A percentile compares a stretch with the other conserved stretches of the same genome.
phyloP scores from a whole-genome alignment of 768 basidiomycete species.

The Mrakia gelida region DNA sequence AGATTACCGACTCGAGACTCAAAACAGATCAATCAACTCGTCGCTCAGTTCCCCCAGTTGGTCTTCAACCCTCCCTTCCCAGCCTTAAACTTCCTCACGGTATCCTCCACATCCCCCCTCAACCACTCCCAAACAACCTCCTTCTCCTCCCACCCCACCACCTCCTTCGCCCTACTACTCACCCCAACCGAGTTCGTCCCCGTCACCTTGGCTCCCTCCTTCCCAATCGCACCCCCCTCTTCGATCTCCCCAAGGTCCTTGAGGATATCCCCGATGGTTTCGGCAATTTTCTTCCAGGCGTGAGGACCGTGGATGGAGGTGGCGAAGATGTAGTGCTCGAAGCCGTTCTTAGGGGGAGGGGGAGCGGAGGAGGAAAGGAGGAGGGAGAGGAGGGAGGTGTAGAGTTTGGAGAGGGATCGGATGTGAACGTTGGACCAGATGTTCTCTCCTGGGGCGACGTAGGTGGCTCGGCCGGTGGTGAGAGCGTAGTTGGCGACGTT shows the following conservation, averaged over 20 bases:
- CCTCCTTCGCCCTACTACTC: background rate
- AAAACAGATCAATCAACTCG: no score
- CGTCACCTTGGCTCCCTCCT: background rate
- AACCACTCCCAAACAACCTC: slow-evolving; percentile 11
- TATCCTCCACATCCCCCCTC: background rate
- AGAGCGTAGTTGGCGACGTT: slow-evolving; percentile 16
- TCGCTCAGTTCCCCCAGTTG: background rate
- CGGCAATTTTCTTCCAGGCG: slow-evolving; percentile 20
- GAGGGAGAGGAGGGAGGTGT: slow-evolving; percentile 18
- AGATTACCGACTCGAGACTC: no score
- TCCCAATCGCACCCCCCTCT: slow-evolving; percentile 15
- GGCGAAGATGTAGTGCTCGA: slow-evolving; percentile 28
- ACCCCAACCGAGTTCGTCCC: background rate
- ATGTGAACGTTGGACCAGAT: slow-evolving; percentile 26
- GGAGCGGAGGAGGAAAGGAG: slow-evolving; percentile 22
- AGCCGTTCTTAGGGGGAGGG: slow-evolving; percentile 18
- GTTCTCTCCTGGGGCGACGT: slow-evolving; percentile 22
- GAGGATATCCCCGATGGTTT: slow-evolving; percentile 14
- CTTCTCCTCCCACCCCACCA: slow-evolving; percentile 16
- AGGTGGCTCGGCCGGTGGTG: slow-evolving; percentile 3
- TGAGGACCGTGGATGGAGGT: background rate
- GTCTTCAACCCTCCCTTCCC: background rate
- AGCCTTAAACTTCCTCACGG: background rate
- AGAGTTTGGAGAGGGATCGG: slow-evolving; percentile 15
- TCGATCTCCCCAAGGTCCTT: slow-evolving; percentile 20